These are phyloP conservation scores for Conoideocrella luteorostrata DNA, from an alignment of 2,329 filamentous ascomycete species.

Conservation along the genomic window DNA sequence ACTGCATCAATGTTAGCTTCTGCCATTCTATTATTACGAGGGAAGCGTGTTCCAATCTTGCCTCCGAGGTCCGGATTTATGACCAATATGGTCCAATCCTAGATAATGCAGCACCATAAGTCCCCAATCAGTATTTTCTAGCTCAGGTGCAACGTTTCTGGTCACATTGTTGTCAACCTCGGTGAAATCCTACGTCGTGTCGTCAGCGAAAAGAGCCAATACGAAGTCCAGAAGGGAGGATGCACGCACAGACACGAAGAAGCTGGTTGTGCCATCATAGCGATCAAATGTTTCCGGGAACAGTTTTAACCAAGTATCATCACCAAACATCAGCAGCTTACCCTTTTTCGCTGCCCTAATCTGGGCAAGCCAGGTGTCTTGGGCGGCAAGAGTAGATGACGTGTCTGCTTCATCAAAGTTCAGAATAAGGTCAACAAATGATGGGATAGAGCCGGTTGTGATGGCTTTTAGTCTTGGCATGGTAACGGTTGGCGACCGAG, in stretches of 20 bases:
- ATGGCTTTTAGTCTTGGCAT: conserved; percentile 98
- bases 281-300: conserved; percentile 86
- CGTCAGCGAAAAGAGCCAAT: background rate
- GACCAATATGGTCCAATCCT: conserved; percentile 93
- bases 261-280: conserved; percentile 89
- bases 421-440: conserved; percentile 92
- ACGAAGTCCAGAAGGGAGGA: background rate
- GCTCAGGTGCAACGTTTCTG: conserved; percentile 72
- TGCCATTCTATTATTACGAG: background rate
- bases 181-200: conserved; percentile 69
- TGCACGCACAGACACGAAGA: conserved; percentile 86
- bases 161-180: conserved; percentile 98
- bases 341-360: conserved; percentile 67
- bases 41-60: conserved; percentile 25
- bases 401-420: conserved; percentile 95
- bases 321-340: conserved; percentile 88
- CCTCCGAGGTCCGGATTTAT: conserved; percentile 87
- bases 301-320: conserved; percentile 97
- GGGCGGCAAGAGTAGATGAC: conserved; percentile 74
- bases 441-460: conserved; percentile 95
- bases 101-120: conserved; percentile 93
- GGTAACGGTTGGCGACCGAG: conserved; percentile 93
- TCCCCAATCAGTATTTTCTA: conserved; percentile 77
- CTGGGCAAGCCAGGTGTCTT: conserved; percentile 96
- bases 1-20: conserved; percentile 34